Conservation (phyloP, 2,329 filamentous ascomycete genomes). For the Cladosporium sp. region DNA sequence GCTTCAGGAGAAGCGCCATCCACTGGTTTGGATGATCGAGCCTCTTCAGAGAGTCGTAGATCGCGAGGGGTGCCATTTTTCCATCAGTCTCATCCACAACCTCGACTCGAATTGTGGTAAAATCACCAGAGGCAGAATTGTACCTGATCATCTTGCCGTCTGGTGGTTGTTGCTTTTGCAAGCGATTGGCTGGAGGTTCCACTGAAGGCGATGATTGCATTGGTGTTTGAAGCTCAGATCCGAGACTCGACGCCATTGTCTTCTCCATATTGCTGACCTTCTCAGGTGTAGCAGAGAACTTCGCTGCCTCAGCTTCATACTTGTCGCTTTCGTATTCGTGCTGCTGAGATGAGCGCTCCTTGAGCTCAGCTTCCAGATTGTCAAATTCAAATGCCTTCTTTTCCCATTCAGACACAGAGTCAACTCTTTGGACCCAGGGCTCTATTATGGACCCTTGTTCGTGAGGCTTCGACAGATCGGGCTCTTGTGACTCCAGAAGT, state of each 20-base stretch:
- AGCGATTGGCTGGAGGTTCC: neutral
- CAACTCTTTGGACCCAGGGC: too few relatives aligned
- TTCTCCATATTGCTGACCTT: conserved; percentile 10
- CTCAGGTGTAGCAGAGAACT: neutral
- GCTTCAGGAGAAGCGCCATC: conserved; percentile 56
- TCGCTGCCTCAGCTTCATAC: conserved; percentile 10
- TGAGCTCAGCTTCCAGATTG: conserved; percentile 5
- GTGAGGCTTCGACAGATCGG: neutral
- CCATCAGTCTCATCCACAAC: conserved; percentile 42
- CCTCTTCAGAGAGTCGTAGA: conserved; percentile 52
- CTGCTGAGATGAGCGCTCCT: neutral
- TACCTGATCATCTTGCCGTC: conserved; percentile 66
- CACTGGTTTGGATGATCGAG: conserved; percentile 63
- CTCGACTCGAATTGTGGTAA: conserved; percentile 52
- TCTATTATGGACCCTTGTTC: neutral
- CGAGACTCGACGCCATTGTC: conserved; percentile 1
- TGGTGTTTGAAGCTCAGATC: neutral
- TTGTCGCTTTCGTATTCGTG: conserved; percentile 4
- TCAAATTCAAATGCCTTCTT: neutral
- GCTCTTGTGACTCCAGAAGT: too few relatives aligned
- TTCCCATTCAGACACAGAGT: too few relatives aligned
- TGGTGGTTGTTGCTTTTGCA: conserved; percentile 31
- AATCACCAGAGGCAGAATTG: conserved; percentile 54
- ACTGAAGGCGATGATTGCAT: neutral
- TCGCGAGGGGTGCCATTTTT: too few relatives aligned